These are phyloP conservation scores for Kandelia obovata DNA, from an alignment of 345 rosid species.

Conservation along the genomic window DNA sequence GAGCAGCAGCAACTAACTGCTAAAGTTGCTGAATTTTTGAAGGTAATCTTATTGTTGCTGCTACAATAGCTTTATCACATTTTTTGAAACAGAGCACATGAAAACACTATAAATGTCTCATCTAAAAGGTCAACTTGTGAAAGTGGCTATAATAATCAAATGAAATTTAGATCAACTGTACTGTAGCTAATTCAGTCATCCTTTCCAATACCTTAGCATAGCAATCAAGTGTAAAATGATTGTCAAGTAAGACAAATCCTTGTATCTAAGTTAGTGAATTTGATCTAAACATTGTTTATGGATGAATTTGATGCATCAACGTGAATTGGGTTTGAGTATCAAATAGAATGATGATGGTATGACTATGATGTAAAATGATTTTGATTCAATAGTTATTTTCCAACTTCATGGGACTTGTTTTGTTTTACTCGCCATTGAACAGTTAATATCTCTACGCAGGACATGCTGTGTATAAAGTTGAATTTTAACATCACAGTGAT, in stretches of 20 bases:
- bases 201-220: not conserved
- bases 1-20: conserved; percentile 90
- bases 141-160: not conserved
- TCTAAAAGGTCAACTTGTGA: not conserved
- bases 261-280: conserved; percentile 57
- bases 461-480: not conserved
- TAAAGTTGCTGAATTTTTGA: conserved; percentile 78
- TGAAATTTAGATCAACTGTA: not conserved
- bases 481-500: not conserved
- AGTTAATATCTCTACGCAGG: not conserved
- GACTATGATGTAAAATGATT: not conserved
- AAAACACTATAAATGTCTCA: not conserved
- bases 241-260: too few species aligned
- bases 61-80: not conserved
- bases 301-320: not conserved
- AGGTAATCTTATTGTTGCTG: conserved; percentile 39
- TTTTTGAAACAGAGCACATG: not conserved
- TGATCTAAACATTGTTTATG: not conserved
- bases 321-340: too few species aligned
- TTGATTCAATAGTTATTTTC: not conserved
- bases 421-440: not conserved
- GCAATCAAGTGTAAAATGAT: not conserved
- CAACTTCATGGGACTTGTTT: not conserved
- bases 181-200: not conserved
- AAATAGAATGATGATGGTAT: not conserved